Evolutionary conservation across 768 basidiomycete genomes (phyloP), one percentile per base, ranked within the genome.

Genomic region (Gloeophyllum trabeum): DNA sequence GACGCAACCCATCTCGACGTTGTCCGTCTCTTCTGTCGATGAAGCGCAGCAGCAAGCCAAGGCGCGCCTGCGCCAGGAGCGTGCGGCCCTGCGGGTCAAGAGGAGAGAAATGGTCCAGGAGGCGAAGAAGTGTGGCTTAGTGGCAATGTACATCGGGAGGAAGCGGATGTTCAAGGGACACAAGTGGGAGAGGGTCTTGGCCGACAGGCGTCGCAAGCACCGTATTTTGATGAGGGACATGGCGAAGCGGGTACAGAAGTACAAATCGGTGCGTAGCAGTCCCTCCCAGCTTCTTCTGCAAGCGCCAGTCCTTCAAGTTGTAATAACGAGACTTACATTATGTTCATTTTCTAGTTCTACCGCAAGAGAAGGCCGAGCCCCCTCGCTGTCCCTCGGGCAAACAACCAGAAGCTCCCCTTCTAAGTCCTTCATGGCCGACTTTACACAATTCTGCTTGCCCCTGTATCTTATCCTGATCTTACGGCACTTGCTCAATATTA

Each of bases 161-260:
- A 82, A 77, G 69, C 67, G 72, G 47, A 90, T 90, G 87, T 90
- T 91, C 76, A 91, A 90, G 69, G 87, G 87, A n/a, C 87, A 90
- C 68, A 82, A 74, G 51, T 88, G 82, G 81, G 81, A 90, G 62
- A 73, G 83, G 25, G 55, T 63, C 48, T 67, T 65, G 49, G 67
- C 63, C 43, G 65, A 66, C 54, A 65, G 64, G 49, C 58, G 62
- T 43, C 61, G 60, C 52, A 71, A 67, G 53, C 74, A 64, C 48
- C 61, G 61, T 43, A 67, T 78, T 39, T 62, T 84, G 43, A 62
- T 88, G 69, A 70, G 75, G 51, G 73, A 77, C 55, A 87, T 88
- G 85, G 57, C 65, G 26, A 69, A 72, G 48, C 73, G 84, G 47
- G 67, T 88, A 48, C 60, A 59, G 46, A 71, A 69, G 41, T 87